Conservation (phyloP, 805 yeast genomes). For the Candida dendrica region DNA sequence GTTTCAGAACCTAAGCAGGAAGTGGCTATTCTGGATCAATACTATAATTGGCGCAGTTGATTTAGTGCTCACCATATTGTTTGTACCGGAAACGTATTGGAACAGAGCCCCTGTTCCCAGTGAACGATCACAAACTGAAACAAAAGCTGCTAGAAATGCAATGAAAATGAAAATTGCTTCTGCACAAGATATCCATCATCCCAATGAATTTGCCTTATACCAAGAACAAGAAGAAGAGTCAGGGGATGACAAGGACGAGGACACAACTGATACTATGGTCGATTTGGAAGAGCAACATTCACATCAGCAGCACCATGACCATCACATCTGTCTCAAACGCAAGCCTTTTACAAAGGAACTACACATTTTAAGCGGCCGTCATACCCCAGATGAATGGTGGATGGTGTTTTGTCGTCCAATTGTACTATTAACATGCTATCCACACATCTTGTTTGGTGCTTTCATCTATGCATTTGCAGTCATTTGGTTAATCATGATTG, state of each 20-base stretch:
- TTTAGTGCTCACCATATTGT: conserved; percentile 37
- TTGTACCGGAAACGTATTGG: conserved; percentile 64
- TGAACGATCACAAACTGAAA: conserved; percentile 40
- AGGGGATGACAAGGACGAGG: conserved; percentile 1
- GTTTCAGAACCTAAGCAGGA: conserved; percentile 40
- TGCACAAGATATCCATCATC: conserved; percentile 1
- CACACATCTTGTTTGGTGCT: conserved; percentile 44
- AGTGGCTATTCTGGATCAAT: conserved; percentile 57
- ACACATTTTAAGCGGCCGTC: conserved; percentile 40
- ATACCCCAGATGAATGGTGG: conserved; percentile 44
- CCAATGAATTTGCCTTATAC: conserved; percentile 1
- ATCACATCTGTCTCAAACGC: too few relatives aligned
- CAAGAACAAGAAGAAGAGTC: neutral
- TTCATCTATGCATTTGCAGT: conserved; percentile 49
- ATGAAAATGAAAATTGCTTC: conserved; percentile 15
- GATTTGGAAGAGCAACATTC: too few relatives aligned
- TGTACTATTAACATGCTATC: conserved; percentile 37
- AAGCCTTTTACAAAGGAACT: conserved; percentile 27
- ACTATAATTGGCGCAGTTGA: conserved; percentile 43
- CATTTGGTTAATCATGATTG: conserved; percentile 56
- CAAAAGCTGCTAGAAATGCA: conserved; percentile 37
- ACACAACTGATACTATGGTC: too few relatives aligned
- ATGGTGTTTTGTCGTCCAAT: conserved; percentile 50
- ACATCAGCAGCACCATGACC: too few relatives aligned
- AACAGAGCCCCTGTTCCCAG: conserved; percentile 44